Percentiles rank a stretch among this genome's conserved stretches.
Conservation (phyloP, 148 eudicot genomes). For the Rheum nobile region DNA sequence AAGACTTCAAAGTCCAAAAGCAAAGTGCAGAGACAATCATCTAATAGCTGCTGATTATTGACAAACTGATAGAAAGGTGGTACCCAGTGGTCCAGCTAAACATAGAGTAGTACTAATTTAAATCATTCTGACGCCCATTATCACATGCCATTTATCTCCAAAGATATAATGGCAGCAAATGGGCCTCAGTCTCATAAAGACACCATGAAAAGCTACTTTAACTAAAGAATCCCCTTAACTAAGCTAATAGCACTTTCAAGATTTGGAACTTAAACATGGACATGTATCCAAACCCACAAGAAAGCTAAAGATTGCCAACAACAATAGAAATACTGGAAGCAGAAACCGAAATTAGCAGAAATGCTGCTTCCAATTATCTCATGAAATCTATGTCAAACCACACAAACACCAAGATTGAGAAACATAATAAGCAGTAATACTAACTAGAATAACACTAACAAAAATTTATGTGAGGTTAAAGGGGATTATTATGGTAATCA, state of each 20-base stretch:
- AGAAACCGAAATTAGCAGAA: neutral
- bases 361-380: neutral
- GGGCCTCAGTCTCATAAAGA: constrained; percentile 1
- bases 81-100: constrained; percentile 6
- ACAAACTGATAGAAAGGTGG: neutral
- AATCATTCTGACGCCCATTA: constrained; percentile 1
- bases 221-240: neutral
- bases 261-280: neutral
- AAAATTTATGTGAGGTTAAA: neutral
- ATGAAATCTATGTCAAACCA: neutral
- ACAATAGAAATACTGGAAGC: neutral
- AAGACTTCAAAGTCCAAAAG: constrained; percentile 1
- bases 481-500: neutral
- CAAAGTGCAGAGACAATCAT: neutral
- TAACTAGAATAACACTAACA: neutral
- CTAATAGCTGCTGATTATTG: neutral
- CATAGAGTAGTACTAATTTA: constrained; percentile 1
- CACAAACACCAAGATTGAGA: neutral
- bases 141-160: constrained; percentile 9
- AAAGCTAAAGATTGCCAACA: neutral
- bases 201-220: neutral
- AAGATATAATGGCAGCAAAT: constrained; percentile 6
- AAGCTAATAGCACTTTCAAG: neutral
- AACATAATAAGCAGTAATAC: neutral
- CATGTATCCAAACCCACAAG: neutral